phyloP scores from a whole-genome alignment of 2,329 filamentous ascomycete species.

The Fusarium cicatricum region DNA sequence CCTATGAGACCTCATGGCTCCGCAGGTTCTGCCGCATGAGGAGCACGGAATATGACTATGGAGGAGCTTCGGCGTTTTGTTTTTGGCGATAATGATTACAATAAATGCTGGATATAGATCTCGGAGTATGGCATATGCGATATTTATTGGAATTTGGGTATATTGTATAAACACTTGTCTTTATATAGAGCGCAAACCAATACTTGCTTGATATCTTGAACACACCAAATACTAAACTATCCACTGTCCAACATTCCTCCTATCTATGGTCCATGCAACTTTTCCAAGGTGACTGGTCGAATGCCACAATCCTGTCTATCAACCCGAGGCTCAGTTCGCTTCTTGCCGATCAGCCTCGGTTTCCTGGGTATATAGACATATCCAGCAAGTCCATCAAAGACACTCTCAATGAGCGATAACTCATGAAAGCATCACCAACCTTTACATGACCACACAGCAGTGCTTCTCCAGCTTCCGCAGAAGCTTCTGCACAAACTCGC shows the following conservation, averaged over 20 bases:
- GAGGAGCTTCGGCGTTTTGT: not conserved
- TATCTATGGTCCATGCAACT: constrained; percentile 8
- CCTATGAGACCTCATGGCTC: not conserved
- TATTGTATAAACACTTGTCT: not conserved
- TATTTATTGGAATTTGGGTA: no score
- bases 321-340: not conserved
- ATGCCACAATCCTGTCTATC: not conserved
- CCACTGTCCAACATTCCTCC: constrained; percentile 1
- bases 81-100: no score
- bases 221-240: constrained; percentile 10
- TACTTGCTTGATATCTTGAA: constrained; percentile 19
- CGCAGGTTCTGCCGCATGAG: constrained; percentile 1
- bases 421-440: constrained; percentile 11
- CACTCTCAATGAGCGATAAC: constrained; percentile 3
- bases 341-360: constrained; percentile 4
- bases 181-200: constrained; percentile 8
- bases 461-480: constrained; percentile 71
- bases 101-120: not conserved
- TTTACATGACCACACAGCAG: constrained; percentile 80
- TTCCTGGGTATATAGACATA: constrained; percentile 11
- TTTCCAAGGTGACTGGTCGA: constrained; percentile 7
- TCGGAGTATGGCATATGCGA: not conserved
- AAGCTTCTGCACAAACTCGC: constrained; percentile 68
- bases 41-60: not conserved
- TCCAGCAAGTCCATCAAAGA: constrained; percentile 9